Evolutionary conservation across 768 basidiomycete species (phyloP).

Genomic region (Gelatoporia subvermispora): DNA sequence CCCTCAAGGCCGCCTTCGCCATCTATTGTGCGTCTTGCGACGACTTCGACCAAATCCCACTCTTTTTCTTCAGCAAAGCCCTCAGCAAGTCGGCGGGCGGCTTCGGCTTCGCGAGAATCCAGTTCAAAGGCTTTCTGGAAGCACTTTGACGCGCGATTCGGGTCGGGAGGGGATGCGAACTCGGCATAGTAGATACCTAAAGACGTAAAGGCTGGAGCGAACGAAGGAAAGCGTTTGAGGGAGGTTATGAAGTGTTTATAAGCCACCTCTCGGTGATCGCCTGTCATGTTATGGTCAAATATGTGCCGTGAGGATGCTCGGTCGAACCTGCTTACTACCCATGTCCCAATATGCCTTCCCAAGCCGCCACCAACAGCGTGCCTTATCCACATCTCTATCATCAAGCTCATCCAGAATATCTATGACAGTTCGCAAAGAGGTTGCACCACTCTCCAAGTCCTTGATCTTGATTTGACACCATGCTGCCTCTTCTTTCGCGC

Average conservation of each 20-base stretch:
- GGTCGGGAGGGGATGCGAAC: constrained; percentile 65
- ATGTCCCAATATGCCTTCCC: constrained; percentile 73
- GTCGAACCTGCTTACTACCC: constrained; percentile 45
- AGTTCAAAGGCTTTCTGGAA: constrained; percentile 98
- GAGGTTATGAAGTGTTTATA: constrained; percentile 78
- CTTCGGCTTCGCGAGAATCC: constrained; percentile 81
- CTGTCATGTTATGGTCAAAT: constrained; percentile 26
- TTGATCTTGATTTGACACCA: constrained; percentile 74
- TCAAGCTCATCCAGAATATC: constrained; percentile 40
- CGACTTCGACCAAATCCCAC: constrained; percentile 93
- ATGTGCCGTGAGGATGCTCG: not conserved
- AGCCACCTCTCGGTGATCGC: constrained; percentile 51
- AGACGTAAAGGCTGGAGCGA: constrained; percentile 90
- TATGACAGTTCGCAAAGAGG: constrained; percentile 45
- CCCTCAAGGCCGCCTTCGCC: constrained; percentile 77
- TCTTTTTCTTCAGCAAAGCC: constrained; percentile 91
- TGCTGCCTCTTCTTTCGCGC: constrained; percentile 74
- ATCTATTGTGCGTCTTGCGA: constrained; percentile 89
- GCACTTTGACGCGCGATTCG: constrained; percentile 84
- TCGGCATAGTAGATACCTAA: constrained; percentile 88
- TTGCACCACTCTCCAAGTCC: constrained; percentile 40
- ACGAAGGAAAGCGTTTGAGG: constrained; percentile 67
- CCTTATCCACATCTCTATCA: constrained; percentile 52
- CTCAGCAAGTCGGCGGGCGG: constrained; percentile 78
- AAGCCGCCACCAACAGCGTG: constrained; percentile 81